Evolutionary conservation across 2,329 filamentous ascomycete species (phyloP).

Genomic region (Talaromyces sp.): DNA sequence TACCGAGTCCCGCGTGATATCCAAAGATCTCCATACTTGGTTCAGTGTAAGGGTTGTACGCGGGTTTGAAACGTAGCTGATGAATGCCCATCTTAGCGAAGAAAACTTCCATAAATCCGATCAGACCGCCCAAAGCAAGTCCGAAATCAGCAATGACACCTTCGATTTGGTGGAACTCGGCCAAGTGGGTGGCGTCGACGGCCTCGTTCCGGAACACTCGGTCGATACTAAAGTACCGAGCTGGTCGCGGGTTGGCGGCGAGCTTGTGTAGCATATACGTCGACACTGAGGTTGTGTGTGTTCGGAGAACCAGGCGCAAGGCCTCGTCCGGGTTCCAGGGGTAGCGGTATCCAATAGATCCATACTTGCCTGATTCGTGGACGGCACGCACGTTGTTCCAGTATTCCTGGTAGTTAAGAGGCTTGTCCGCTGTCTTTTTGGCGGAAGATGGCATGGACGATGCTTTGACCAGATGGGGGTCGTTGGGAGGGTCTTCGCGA

Average conservation of each 20-base stretch:
- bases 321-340: constrained; percentile 87
- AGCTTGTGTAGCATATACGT: constrained; percentile 88
- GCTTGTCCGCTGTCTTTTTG: constrained; percentile 44
- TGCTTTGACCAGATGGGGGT: constrained; percentile 35
- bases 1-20: constrained; percentile 80
- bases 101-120: constrained; percentile 93
- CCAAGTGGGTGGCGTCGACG: constrained; percentile 92
- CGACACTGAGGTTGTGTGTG: constrained; percentile 90
- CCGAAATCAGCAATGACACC: constrained; percentile 97
- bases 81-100: constrained; percentile 93
- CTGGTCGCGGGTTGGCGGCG: constrained; percentile 73
- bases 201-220: constrained; percentile 97
- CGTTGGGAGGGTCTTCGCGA: constrained; percentile 48
- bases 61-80: constrained; percentile 88
- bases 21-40: constrained; percentile 98
- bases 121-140: constrained; percentile 83
- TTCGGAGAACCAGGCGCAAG: constrained; percentile 80
- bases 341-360: constrained; percentile 94
- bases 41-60: constrained; percentile 93
- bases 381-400: constrained; percentile 83
- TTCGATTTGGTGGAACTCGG: constrained; percentile 98
- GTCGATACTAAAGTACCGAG: constrained; percentile 98
- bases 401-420: constrained; percentile 72
- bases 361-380: constrained; percentile 86
- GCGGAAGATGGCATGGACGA: constrained; percentile 35